Evolutionary conservation across 192 early-diverging fungal genomes (phyloP).

Genomic region (Gryganskiella cystojenkinii): DNA sequence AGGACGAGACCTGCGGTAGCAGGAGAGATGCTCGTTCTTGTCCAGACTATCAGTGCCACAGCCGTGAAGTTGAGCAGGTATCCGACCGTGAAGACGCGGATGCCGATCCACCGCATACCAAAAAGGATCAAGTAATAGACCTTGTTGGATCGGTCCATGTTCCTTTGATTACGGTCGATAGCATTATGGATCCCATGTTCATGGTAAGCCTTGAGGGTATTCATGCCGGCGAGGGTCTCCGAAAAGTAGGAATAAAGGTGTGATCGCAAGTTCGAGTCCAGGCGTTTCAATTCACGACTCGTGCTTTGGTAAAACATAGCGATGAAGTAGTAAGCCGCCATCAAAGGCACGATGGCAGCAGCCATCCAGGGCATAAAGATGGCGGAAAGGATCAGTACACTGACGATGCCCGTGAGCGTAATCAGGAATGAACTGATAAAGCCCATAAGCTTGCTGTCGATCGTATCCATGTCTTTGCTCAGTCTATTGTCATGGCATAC

Average conservation of each 20-base stretch:
- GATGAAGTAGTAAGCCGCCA: conserved; percentile 61
- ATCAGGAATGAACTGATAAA: conserved; percentile 60
- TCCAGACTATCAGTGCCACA: conserved; percentile 61
- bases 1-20: conserved; percentile 87
- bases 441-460: conserved; percentile 72
- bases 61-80: conserved; percentile 25
- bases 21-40: conserved; percentile 66
- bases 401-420: conserved; percentile 59
- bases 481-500: too few species aligned
- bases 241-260: conserved; percentile 72
- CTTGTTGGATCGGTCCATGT: conserved; percentile 31
- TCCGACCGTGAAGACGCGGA: conserved; percentile 12
- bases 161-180: conserved; percentile 24
- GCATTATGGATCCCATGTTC: conserved; percentile 56
- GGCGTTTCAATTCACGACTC: conserved; percentile 71
- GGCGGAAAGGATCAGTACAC: conserved; percentile 65
- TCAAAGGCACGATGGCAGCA: conserved; percentile 59
- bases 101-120: conserved; percentile 24
- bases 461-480: conserved; percentile 82
- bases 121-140: not conserved
- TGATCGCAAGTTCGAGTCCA: conserved; percentile 68
- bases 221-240: conserved; percentile 65
- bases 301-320: conserved; percentile 67
- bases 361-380: conserved; percentile 58
- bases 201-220: conserved; percentile 73